These are phyloP conservation scores for Yamadazyma atmosphaerica DNA, from an alignment of 1,139 yeast genomes.

Conservation along the genomic window DNA sequence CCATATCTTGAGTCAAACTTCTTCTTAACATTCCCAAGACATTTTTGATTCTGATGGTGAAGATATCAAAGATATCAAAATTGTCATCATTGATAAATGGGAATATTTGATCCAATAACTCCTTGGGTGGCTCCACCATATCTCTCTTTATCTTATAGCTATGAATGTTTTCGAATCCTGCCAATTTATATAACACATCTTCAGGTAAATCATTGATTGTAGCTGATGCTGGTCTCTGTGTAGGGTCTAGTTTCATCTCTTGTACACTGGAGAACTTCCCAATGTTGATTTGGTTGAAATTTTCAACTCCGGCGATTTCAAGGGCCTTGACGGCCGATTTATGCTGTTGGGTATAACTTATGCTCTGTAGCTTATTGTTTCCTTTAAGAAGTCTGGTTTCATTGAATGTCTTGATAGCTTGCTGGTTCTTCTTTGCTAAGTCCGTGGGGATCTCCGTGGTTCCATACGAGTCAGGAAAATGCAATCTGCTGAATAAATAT, in stretches of 20 bases:
- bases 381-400: conserved; percentile 28
- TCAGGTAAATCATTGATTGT: conserved; percentile 18
- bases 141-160: conserved; percentile 24
- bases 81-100: conserved; percentile 26
- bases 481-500: conserved; percentile 32
- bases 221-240: conserved; percentile 14
- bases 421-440: conserved; percentile 7
- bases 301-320: conserved; percentile 20
- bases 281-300: conserved; percentile 22
- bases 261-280: conserved; percentile 23
- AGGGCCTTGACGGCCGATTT: conserved; percentile 25
- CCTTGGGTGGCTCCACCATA: conserved; percentile 28
- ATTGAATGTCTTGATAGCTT: conserved; percentile 14
- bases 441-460: conserved; percentile 10
- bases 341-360: conserved; percentile 31
- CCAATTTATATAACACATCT: conserved; percentile 18
- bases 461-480: conserved; percentile 23
- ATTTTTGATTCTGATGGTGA: conserved; percentile 17
- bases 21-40: conserved; percentile 25
- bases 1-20: conserved; percentile 37
- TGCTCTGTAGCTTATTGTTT: conserved; percentile 23
- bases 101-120: conserved; percentile 27
- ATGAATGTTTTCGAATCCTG: conserved; percentile 25
- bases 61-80: conserved; percentile 14
- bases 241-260: conserved; percentile 9